phyloP scores from a whole-genome alignment of 768 basidiomycete genomes.

The Phlebiopsis gigantea region DNA sequence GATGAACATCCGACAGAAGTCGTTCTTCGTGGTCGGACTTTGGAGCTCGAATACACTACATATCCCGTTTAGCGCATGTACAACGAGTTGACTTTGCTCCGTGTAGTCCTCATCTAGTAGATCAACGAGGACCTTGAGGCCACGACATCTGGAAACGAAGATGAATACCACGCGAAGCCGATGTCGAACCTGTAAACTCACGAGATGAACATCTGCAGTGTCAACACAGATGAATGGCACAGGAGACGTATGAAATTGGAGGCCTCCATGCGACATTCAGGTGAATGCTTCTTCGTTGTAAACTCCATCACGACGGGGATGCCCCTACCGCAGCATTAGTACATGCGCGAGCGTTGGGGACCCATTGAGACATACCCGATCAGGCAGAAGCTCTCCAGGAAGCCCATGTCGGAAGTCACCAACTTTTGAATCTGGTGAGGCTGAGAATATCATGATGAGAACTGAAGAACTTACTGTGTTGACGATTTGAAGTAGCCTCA shows the following conservation, averaged over 20 bases:
- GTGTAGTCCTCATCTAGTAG: constrained; percentile 95
- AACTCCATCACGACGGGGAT: constrained; percentile 97
- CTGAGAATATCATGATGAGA: background rate
- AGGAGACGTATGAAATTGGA: constrained; percentile 91
- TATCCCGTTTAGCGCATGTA: constrained; percentile 91
- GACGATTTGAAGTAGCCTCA: constrained; percentile 82
- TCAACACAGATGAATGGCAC: constrained; percentile 89
- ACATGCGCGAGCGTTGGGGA: too few species aligned
- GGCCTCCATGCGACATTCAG: constrained; percentile 91
- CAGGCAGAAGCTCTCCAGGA: constrained; percentile 92
- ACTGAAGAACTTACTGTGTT: constrained; percentile 59
- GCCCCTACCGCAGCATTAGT: too few species aligned
- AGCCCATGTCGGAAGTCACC: constrained; percentile 65
- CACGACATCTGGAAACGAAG: constrained; percentile 66
- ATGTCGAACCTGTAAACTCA: constrained; percentile 32
- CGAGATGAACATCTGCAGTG: constrained; percentile 99
- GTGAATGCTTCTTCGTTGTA: constrained; percentile 89
- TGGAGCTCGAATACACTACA: constrained; percentile 94
- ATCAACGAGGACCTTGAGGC: constrained; percentile 90
- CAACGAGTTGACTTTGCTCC: constrained; percentile 85
- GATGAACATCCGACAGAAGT: constrained; percentile 98
- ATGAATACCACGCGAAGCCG: background rate
- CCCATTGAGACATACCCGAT: constrained; percentile 55
- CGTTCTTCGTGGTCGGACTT: constrained; percentile 94
- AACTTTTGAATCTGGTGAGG: constrained; percentile 26